phyloP scores from a whole-genome alignment of 192 early-diverging fungal species.

The Funneliformis mosseae region DNA sequence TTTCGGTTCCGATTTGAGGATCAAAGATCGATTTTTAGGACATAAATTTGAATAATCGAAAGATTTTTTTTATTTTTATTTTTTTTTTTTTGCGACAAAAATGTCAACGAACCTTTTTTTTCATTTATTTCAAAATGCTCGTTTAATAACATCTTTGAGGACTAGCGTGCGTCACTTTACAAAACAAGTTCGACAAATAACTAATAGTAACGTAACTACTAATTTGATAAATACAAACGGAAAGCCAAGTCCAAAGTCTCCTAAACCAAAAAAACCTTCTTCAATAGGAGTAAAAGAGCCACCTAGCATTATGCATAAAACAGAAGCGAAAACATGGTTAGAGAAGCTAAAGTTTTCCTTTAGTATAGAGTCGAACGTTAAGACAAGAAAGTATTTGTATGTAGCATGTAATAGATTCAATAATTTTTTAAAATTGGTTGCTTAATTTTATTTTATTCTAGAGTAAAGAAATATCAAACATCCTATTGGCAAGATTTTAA shows the following conservation, averaged over 20 bases:
- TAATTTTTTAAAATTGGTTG: background rate
- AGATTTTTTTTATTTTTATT: too few relatives aligned
- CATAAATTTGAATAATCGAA: too few relatives aligned
- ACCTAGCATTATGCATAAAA: background rate
- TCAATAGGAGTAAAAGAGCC: background rate
- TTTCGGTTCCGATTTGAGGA: too few relatives aligned
- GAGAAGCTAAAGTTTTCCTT: background rate
- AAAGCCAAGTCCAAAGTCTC: too few relatives aligned
- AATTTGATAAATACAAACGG: background rate
- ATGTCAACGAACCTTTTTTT: background rate
- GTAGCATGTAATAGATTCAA: background rate
- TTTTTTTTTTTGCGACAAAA: background rate
- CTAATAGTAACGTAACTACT: background rate
- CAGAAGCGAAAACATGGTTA: background rate
- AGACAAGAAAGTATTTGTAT: background rate
- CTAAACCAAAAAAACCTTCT: background rate
- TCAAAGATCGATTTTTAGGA: too few relatives aligned
- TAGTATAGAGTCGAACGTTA: background rate
- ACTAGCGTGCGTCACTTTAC: background rate
- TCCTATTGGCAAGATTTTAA: slow-evolving; percentile 23
- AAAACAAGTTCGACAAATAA: background rate
- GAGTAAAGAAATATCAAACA: slow-evolving; percentile 21
- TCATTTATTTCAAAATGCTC: background rate
- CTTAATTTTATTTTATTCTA: background rate
- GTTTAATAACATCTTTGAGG: background rate